Conservation (phyloP, 164 flowering plant genomes). For the Nymphaea thermarum region DNA sequence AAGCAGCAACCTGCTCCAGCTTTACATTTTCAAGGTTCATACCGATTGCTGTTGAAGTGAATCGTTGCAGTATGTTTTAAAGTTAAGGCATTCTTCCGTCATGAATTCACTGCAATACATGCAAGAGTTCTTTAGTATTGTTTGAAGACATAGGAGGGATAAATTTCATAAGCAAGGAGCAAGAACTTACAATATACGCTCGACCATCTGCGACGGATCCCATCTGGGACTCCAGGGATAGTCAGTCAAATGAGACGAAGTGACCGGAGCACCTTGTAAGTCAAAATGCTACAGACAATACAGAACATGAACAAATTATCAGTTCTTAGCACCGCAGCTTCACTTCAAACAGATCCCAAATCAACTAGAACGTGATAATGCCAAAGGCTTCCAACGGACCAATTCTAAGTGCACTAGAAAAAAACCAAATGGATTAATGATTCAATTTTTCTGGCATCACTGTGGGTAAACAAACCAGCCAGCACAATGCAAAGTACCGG, state of each 20-base stretch:
- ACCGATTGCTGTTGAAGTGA: slow-evolving; percentile 22
- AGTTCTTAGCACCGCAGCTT: neutral
- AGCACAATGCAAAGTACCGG: no score
- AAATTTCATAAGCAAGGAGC: neutral
- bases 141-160: neutral
- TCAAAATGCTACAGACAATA: slow-evolving; percentile 49
- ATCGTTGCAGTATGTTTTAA: slow-evolving; percentile 80
- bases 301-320: neutral
- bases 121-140: neutral
- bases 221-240: slow-evolving; percentile 99
- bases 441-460: no score
- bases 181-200: slow-evolving; percentile 57
- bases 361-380: no score
- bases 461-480: no score
- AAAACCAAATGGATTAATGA: no score
- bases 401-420: no score
- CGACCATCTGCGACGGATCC: slow-evolving; percentile 72
- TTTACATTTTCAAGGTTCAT: neutral
- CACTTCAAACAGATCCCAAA: no score
- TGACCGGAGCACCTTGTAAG: slow-evolving; percentile 45
- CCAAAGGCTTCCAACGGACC: no score
- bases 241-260: slow-evolving; percentile 37
- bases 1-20: no score
- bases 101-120: slow-evolving; percentile 53
- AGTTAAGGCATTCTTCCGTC: slow-evolving; percentile 63